Conservation (phyloP, 2,329 filamentous ascomycete genomes). For the Colletotrichum sp. region DNA sequence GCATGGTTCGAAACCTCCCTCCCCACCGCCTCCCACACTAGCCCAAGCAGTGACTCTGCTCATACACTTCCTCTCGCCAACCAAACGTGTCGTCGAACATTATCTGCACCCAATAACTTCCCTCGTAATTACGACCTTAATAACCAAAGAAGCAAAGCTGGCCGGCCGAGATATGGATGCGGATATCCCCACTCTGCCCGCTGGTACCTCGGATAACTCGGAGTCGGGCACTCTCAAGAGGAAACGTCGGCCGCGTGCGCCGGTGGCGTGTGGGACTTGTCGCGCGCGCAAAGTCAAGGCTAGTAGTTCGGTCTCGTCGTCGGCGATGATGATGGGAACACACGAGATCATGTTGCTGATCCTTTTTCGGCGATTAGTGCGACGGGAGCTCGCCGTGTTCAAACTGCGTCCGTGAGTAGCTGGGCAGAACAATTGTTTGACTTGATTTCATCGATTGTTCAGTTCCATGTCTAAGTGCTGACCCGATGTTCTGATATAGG, state of each 20-base stretch:
- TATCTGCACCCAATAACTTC: background rate
- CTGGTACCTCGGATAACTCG: background rate
- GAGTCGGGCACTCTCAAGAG: slow-evolving; percentile 6
- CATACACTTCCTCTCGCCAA: background rate
- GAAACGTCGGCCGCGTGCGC: slow-evolving; percentile 13
- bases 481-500: background rate
- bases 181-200: background rate
- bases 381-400: slow-evolving; percentile 17
- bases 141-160: no score
- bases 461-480: background rate
- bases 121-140: background rate
- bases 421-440: background rate
- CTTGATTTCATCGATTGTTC: background rate
- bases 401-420: slow-evolving; percentile 16
- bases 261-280: slow-evolving; percentile 17
- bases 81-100: background rate
- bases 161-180: background rate
- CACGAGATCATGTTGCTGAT: background rate
- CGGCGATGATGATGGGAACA: background rate
- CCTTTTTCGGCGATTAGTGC: background rate
- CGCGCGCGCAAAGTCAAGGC: slow-evolving; percentile 21
- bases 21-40: background rate
- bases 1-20: background rate
- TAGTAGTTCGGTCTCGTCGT: background rate
- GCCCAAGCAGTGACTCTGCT: background rate